These are phyloP conservation scores for Aspergillaceae sp. DNA, from an alignment of 2,329 filamentous ascomycete genomes.

Conservation along the genomic window DNA sequence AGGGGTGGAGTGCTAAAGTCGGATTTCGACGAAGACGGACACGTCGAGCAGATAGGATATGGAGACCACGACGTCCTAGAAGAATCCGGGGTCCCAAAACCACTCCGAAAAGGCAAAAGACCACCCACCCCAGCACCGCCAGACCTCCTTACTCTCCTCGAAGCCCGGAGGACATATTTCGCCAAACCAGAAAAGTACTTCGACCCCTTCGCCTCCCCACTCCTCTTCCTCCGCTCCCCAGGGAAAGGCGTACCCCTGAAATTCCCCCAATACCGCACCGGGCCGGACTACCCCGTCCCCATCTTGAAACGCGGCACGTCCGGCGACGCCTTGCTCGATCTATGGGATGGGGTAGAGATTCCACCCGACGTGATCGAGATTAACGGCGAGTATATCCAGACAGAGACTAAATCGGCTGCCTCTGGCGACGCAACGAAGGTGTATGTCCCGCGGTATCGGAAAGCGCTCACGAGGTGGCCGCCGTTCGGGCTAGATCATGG, in stretches of 20 bases:
- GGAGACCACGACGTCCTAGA: too few species aligned
- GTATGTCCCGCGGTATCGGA: slow-evolving; percentile 20
- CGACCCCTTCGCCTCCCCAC: slow-evolving; percentile 37
- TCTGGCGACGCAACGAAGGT: too few species aligned
- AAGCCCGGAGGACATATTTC: slow-evolving; percentile 30
- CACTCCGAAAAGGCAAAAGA: slow-evolving; percentile 6
- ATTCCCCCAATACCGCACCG: slow-evolving; percentile 27
- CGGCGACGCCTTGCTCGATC: neutral
- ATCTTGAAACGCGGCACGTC: neutral
- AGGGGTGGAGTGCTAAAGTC: neutral
- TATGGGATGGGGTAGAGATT: neutral
- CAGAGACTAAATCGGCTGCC: too few species aligned
- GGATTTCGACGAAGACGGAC: neutral
- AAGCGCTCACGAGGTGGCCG: slow-evolving; percentile 32
- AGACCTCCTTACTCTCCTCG: slow-evolving; percentile 28
- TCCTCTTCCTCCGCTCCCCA: slow-evolving; percentile 34
- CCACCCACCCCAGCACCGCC: slow-evolving; percentile 11
- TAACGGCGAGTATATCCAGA: too few species aligned
- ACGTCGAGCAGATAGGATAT: too few species aligned
- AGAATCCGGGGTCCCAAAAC: too few species aligned
- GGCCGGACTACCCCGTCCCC: slow-evolving; percentile 27
- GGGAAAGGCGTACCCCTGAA: slow-evolving; percentile 30
- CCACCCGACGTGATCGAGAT: neutral
- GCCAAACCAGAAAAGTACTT: slow-evolving; percentile 31
- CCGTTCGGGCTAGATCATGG: slow-evolving; percentile 31